A percentile compares a stretch with the other conserved stretches of the same genome.
Conservation (phyloP, 495 filamentous ascomycete species). For the Lepraria neglecta region DNA sequence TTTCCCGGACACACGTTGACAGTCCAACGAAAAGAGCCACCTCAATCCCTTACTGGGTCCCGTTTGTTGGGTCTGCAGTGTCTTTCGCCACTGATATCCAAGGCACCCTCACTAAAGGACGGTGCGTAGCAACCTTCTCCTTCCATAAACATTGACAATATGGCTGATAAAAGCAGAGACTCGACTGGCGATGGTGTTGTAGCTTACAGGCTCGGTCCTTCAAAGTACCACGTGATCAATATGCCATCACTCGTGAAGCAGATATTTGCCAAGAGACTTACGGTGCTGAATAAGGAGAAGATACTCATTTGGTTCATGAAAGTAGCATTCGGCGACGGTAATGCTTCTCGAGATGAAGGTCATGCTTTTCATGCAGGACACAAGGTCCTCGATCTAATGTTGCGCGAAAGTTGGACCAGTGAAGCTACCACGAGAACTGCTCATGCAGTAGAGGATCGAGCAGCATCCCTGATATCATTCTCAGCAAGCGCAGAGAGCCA, state of each 20-base stretch:
- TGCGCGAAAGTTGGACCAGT: background rate
- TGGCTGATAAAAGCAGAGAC: background rate
- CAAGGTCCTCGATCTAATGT: background rate
- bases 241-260: slow-evolving; percentile 10
- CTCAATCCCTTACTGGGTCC: slow-evolving; percentile 4
- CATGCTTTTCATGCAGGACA: background rate
- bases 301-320: slow-evolving; percentile 9
- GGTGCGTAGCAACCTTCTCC: background rate
- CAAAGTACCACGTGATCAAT: slow-evolving; percentile 1
- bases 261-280: slow-evolving; percentile 5
- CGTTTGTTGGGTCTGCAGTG: background rate
- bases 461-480: background rate
- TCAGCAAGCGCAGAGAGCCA: background rate
- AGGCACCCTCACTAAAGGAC: background rate
- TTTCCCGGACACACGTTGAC: background rate
- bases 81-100: slow-evolving; percentile 5
- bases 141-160: background rate
- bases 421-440: background rate
- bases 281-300: background rate
- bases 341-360: background rate
- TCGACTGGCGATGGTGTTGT: slow-evolving; percentile 1
- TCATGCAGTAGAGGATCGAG: background rate
- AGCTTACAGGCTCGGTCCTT: slow-evolving; percentile 1
- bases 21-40: background rate
- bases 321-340: background rate